Conservation (phyloP, 2,329 filamentous ascomycete species). For the Ophiosphaerella narmari region DNA sequence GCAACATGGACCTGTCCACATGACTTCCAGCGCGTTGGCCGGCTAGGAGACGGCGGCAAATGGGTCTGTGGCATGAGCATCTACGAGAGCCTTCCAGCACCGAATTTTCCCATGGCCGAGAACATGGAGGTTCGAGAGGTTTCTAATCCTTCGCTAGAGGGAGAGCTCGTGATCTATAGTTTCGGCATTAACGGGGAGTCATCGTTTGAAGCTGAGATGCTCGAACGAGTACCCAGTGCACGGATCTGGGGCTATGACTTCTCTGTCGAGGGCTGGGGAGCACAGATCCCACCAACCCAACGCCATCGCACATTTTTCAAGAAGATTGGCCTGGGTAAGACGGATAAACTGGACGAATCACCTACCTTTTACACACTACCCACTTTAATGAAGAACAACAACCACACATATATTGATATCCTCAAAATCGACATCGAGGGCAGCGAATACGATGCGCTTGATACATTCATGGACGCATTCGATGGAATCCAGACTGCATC, state of each 20-base stretch:
- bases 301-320: constrained; percentile 36
- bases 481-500: constrained; percentile 20
- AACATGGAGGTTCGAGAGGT: constrained; percentile 16
- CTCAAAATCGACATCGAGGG: constrained; percentile 43
- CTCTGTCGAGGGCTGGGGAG: constrained; percentile 36
- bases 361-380: constrained; percentile 38
- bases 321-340: constrained; percentile 34
- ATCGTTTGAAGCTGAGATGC: constrained; percentile 42
- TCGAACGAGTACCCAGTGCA: constrained; percentile 36
- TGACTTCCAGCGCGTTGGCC: constrained; percentile 38
- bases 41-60: constrained; percentile 41
- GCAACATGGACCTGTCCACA: constrained; percentile 41
- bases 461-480: constrained; percentile 38
- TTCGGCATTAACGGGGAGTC: constrained; percentile 43
- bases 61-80: constrained; percentile 44
- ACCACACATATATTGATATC: constrained; percentile 42
- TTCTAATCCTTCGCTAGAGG: constrained; percentile 10
- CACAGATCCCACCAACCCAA: constrained; percentile 28
- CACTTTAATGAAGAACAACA: constrained; percentile 36
- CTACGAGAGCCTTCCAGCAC: constrained; percentile 32
- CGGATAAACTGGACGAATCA: constrained; percentile 21
- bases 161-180: constrained; percentile 37
- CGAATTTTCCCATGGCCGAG: constrained; percentile 13
- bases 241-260: constrained; percentile 43
- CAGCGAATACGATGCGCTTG: constrained; percentile 35